A percentile compares a stretch with the other conserved stretches of the same genome.
Conservation (phyloP, 2,329 filamentous ascomycete species). For the Pseudogymnoascus sp. region DNA sequence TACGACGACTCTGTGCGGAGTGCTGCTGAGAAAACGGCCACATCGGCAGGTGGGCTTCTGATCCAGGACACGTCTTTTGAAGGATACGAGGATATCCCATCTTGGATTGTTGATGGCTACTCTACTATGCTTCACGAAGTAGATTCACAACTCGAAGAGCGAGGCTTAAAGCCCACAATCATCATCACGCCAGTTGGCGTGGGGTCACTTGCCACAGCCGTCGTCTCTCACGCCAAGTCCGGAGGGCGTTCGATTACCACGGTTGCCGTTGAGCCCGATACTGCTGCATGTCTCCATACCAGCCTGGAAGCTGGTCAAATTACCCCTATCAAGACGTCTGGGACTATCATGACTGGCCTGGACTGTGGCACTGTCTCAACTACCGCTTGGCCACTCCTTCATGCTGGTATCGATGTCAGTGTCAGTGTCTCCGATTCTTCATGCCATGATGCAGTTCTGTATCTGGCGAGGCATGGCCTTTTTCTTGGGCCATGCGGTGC, state of each 20-base stretch:
- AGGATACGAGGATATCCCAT: constrained; percentile 46
- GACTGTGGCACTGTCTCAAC: constrained; percentile 41
- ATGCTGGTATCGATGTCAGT: constrained; percentile 34
- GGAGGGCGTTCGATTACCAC: constrained; percentile 20
- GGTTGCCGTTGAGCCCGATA: constrained; percentile 60
- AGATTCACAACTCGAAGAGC: constrained; percentile 48
- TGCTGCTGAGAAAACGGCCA: neutral
- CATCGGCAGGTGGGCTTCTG: constrained; percentile 37
- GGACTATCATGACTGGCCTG: constrained; percentile 41
- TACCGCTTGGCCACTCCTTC: constrained; percentile 38
- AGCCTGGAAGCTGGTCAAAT: constrained; percentile 30
- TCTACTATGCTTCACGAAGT: constrained; percentile 60
- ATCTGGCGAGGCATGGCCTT: constrained; percentile 31
- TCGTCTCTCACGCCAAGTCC: constrained; percentile 55
- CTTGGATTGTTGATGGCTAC: constrained; percentile 74
- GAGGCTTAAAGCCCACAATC: constrained; percentile 37
- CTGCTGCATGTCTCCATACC: constrained; percentile 48
- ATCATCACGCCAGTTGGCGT: constrained; percentile 61
- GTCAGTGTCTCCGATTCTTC: constrained; percentile 36
- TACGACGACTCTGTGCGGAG: constrained; percentile 43
- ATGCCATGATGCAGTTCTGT: constrained; percentile 33
- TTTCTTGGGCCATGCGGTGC: constrained; percentile 42
- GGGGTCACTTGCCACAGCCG: constrained; percentile 62
- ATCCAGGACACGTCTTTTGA: constrained; percentile 61
- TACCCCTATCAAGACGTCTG: constrained; percentile 29